Evolutionary conservation across 371 early-diverging fungal genomes (phyloP), one percentile per base, ranked within the genome.

Genomic region (Chytridium lagenaria): DNA sequence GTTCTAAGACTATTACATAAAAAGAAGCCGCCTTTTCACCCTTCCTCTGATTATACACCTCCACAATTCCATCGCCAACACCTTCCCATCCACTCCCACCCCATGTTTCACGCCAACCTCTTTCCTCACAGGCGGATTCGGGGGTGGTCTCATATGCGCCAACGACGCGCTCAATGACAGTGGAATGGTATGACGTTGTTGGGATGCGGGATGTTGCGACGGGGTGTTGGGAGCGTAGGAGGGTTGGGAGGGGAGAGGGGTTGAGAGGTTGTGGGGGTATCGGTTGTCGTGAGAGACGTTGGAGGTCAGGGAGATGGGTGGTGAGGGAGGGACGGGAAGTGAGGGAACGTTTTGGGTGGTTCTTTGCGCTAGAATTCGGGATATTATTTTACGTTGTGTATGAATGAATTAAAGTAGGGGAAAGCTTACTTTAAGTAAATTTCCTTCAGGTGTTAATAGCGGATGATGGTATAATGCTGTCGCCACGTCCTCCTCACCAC

Each of bases 21-120:
- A n/a, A n/a, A n/a, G n/a, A n/a, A n/a, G n/a, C n/a, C n/a, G n/a
- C n/a, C n/a, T n/a, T n/a, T 52, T 52, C 55, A 52, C 55, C 55
- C 26, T 26, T 31, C 61, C 61, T 30, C 61, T 61, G 61, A 37
- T 40, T 66, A 66, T 40, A 66, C 66, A 66, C 5, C 34, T 66
- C 66, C 66, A 66, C 5, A 66, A 30, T 44, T 66, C 66, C 39
- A 28, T 40, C n/a, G 66, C 66, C 44, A 66, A 30, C 39, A 16
- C 23, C 66, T 44, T 66, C 66, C 66, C 66, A 44, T 66, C 66
- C 10, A 66, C 49, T 7, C 66, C 66, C 44, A 15, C 44, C 44
- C 44, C 44, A 28, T 2, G n/a, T 5, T 40, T 33, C 38, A 2
- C 36, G 15, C 44, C 40, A 40, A 28, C 61, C 30, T 10, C 55